Base-by-base conservation (phyloP, 1,139 yeast species). In the Geotrichum bryndzae region DNA sequence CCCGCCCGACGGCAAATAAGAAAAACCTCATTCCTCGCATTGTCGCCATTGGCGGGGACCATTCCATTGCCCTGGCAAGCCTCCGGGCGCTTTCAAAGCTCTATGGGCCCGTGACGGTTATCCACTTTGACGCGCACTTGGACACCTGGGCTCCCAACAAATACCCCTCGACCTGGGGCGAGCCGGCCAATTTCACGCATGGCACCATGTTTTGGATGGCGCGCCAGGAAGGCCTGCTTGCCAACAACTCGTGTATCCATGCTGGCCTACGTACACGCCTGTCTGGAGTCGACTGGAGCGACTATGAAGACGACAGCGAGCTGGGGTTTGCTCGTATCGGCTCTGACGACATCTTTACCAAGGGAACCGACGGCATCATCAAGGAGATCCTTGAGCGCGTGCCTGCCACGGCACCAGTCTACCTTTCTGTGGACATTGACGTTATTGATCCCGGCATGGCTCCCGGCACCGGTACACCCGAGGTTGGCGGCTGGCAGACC, bases 141-240 rank as follows among this genome's bases (percentile, higher is more conserved):
- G 94, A 87, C 71, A 87, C 92, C 15, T 87, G 94, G 94, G 76
- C 69, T 53, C 92, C 92, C n/a, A 80, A 81, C 53, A 79, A 78
- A 63, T 82, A 81, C 66, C 92, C 92, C 18, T 79, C 87, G 13
- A 84, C 80, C 69, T 88, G 94, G 95, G 80, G 87, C 10, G 64
- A 62, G 33, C 64, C 70, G 18, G 69, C 72, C 54, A 84, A 84
- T 60, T 80, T 86, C 69, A 87, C 86, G 54, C 95, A 88, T 70
- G 95, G 95, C 2, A 84, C 92, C 18, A 87, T 88, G 92, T 78
- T 87, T 52, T 87, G 92, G 91, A 80, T 84, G 77, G 95, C 94
- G 2, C 76, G 79, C 56, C 77, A 85, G 64, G 92, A 87, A 71
- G 90, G 88, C 0, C 76, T 87, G 58, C 66, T 82, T 41, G 78